phyloP scores from a whole-genome alignment of 2,329 filamentous ascomycete species.

The Epichloe brachyelytri region DNA sequence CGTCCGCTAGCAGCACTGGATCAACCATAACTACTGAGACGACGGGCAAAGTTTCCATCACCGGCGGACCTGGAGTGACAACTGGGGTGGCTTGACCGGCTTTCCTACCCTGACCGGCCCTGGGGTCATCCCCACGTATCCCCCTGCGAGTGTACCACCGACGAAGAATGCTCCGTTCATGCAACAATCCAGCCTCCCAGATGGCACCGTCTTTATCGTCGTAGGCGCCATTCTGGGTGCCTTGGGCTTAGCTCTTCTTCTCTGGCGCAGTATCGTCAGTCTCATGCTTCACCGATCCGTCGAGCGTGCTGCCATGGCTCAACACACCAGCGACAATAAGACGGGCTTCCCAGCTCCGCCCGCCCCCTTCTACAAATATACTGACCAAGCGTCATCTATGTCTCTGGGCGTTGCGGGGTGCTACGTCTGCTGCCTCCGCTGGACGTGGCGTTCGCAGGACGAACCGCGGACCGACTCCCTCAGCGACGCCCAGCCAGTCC shows the following conservation, averaged over 20 bases:
- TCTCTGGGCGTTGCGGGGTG: slow-evolving; percentile 24
- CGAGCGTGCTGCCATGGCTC: slow-evolving; percentile 66
- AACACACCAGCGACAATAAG: slow-evolving; percentile 59
- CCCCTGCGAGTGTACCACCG: slow-evolving; percentile 65
- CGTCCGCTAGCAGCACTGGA: slow-evolving; percentile 11
- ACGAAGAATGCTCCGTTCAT: slow-evolving; percentile 82
- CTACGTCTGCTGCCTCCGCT: slow-evolving; percentile 23
- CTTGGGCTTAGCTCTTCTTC: slow-evolving; percentile 65
- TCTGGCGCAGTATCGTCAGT: slow-evolving; percentile 79
- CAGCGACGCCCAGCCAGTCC: slow-evolving; percentile 46
- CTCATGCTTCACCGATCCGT: slow-evolving; percentile 89
- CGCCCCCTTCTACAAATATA: slow-evolving; percentile 52
- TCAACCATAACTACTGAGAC: slow-evolving; percentile 2
- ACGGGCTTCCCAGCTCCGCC: slow-evolving; percentile 45
- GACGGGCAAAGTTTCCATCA: slow-evolving; percentile 9
- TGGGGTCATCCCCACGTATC: slow-evolving; percentile 41
- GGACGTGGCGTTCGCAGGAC: slow-evolving; percentile 40
- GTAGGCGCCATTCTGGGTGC: slow-evolving; percentile 82
- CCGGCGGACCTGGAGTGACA: slow-evolving; percentile 8
- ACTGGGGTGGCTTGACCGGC: slow-evolving; percentile 16
- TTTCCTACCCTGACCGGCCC: slow-evolving; percentile 30
- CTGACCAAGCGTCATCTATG: slow-evolving; percentile 42
- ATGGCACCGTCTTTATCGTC: slow-evolving; percentile 92
- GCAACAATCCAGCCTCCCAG: slow-evolving; percentile 71
- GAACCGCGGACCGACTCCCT: slow-evolving; percentile 37